phyloP scores from a whole-genome alignment of 1,139 yeast species.

The Geotrichum europaeum region DNA sequence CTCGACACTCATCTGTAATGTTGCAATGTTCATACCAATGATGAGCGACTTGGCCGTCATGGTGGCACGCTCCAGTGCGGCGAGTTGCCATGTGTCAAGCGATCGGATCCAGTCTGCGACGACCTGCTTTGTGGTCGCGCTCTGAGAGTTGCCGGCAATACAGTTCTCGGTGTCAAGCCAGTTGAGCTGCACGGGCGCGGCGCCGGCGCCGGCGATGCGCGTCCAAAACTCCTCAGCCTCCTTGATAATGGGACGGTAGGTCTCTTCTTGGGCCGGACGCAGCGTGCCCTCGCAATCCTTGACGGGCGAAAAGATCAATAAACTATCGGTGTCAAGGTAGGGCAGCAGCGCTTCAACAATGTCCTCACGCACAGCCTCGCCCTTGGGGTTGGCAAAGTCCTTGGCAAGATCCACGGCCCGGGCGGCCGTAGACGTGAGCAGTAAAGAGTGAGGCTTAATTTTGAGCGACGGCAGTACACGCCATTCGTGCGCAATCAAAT shows the following conservation, averaged over 20 bases:
- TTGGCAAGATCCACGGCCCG: constrained; percentile 65
- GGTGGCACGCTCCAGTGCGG: constrained; percentile 83
- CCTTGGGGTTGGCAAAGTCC: constrained; percentile 27
- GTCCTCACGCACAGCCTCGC: constrained; percentile 15
- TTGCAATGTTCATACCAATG: constrained; percentile 45
- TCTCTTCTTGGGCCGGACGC: constrained; percentile 67
- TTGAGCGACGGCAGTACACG: constrained; percentile 60
- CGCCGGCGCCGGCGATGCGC: constrained; percentile 21
- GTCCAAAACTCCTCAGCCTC: constrained; percentile 60
- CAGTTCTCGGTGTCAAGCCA: constrained; percentile 82
- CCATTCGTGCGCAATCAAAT: constrained; percentile 86
- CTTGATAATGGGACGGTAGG: constrained; percentile 65
- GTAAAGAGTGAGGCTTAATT: constrained; percentile 74
- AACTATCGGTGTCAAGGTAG: constrained; percentile 88
- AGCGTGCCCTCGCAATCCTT: constrained; percentile 79
- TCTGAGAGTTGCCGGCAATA: constrained; percentile 71
- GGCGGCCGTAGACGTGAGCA: constrained; percentile 80
- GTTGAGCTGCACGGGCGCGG: constrained; percentile 39
- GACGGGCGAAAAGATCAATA: constrained; percentile 76
- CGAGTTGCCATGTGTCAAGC: constrained; percentile 68
- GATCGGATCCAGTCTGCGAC: constrained; percentile 60
- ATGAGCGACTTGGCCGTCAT: constrained; percentile 80
- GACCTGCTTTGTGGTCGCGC: constrained; percentile 51
- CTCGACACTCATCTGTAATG: constrained; percentile 45
- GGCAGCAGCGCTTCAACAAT: constrained; percentile 46